Percentiles rank a stretch among this genome's conserved stretches.
phyloP scores from a whole-genome alignment of 2,329 filamentous ascomycete species.

The Pezicula radicicola region DNA sequence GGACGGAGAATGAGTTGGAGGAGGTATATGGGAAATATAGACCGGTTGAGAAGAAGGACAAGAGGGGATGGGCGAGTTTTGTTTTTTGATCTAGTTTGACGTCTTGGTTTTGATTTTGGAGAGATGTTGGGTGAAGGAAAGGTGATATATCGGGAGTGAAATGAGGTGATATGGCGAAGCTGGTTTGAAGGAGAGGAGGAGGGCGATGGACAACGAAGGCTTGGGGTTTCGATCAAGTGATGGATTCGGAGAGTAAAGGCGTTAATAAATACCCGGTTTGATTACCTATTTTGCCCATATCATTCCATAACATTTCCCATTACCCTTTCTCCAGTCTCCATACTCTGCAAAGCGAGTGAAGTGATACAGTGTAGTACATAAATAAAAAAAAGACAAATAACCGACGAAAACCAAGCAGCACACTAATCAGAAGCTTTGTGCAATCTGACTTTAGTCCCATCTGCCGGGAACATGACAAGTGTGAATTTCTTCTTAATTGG shows the following conservation, averaged over 20 bases:
- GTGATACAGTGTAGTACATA: not conserved
- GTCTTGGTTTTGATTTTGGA: not conserved
- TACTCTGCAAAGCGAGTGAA: not conserved
- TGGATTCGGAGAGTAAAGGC: too few relatives aligned
- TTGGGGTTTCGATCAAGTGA: too few relatives aligned
- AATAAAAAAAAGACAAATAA: not conserved
- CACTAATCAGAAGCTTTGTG: conserved; percentile 8
- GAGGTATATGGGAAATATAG: conserved; percentile 20
- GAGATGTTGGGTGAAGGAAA: not conserved
- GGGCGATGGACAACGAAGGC: too few relatives aligned
- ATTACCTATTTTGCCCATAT: too few relatives aligned
- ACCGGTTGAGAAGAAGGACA: conserved; percentile 4
- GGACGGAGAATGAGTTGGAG: conserved; percentile 28
- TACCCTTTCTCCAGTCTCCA: too few relatives aligned
- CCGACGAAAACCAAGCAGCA: not conserved
- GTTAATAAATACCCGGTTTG: too few relatives aligned
- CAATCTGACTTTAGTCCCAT: conserved; percentile 19
- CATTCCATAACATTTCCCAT: too few relatives aligned
- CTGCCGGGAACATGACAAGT: conserved; percentile 14
- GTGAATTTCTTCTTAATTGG: conserved; percentile 15
- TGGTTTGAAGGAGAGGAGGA: too few relatives aligned
- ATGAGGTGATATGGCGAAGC: too few relatives aligned
- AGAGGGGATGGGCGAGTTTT: not conserved
- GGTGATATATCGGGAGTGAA: too few relatives aligned
- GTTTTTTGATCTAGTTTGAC: not conserved